Evolutionary conservation across 2,329 filamentous ascomycete species (phyloP), one percentile per base, ranked within the genome.

Genomic region (Exophiala oligosperma): DNA sequence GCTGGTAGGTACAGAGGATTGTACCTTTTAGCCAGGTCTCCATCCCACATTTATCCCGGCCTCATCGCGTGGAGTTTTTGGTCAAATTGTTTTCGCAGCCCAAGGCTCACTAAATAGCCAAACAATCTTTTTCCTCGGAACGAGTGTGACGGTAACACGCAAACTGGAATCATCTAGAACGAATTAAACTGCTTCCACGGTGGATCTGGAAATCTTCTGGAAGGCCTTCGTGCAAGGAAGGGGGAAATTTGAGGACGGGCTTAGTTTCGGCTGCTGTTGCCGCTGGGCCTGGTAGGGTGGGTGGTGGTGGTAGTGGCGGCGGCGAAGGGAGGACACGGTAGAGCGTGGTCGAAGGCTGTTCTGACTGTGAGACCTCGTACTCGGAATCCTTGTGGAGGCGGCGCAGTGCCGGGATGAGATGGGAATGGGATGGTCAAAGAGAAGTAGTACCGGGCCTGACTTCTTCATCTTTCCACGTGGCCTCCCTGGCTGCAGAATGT

Each of bases 191-290:
- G 58, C 54, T 60, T 60, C 58, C 37, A 60, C 53, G 44, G 44
- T 60, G 58, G 58, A 56, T 40, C 29, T 53, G 54, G 54, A 60
- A 60, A 28, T 24, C 44, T 60, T 60, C 58, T 60, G 53, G 58
- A 60, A 60, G 58, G 14, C 21, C 26, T 11, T 17, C 12, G 40
- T 11, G 4, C 5, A 49, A 26, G 32, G 5, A 2, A 44, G 43
- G 26, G 28, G 21, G 43, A 32, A 28, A 23, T 17, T 41, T 32
- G 29, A 28, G 14, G 29, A 21, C 26, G 37, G 24, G 28, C 51
- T 52, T 43, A 43, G 40, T 43, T n/a, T 35, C 32, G 32, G 32
- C 32, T n/a, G 40, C 40, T n/a, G 14, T 43, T 43, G 40, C 40
- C 40, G 40, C 40, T 23, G 5, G 40, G 40, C 35, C 35, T 37